phyloP scores from a whole-genome alignment of 169 alveolate species.

The Plasmodium coatneyi region DNA sequence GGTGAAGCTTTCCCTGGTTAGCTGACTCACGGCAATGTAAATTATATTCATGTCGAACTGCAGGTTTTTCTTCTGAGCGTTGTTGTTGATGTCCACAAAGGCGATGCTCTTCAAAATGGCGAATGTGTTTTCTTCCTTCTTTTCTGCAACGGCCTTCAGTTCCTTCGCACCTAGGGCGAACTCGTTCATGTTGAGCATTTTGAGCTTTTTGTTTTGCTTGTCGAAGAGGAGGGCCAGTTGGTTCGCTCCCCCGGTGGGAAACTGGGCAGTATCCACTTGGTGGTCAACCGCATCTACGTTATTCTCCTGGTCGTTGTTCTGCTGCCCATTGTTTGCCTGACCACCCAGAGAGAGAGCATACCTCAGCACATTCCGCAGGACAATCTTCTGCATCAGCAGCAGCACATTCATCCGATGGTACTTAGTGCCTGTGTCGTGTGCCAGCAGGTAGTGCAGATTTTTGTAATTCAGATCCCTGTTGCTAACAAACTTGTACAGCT shows the following conservation, averaged over 20 bases:
- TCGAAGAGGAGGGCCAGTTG: constrained; percentile 8
- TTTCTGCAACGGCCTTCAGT: neutral
- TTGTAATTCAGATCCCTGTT: constrained; percentile 18
- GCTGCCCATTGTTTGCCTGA: neutral
- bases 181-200: constrained; percentile 20
- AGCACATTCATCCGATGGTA: constrained; percentile 21
- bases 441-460: neutral
- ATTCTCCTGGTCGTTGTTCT: neutral
- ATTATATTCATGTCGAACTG: constrained; percentile 33
- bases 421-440: neutral
- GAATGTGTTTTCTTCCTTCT: constrained; percentile 19
- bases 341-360: neutral
- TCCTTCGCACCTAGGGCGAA: neutral
- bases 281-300: neutral
- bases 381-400: constrained; percentile 16
- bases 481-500: constrained; percentile 22
- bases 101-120: constrained; percentile 16
- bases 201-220: constrained; percentile 11
- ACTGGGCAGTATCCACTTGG: neutral
- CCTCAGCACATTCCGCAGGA: constrained; percentile 10
- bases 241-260: neutral
- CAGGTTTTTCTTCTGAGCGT: neutral
- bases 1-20: constrained; percentile 29
- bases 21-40: constrained; percentile 18
- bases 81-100: constrained; percentile 11